Conservation (phyloP, 345 rosid genomes). For the Balakata baccata region DNA sequence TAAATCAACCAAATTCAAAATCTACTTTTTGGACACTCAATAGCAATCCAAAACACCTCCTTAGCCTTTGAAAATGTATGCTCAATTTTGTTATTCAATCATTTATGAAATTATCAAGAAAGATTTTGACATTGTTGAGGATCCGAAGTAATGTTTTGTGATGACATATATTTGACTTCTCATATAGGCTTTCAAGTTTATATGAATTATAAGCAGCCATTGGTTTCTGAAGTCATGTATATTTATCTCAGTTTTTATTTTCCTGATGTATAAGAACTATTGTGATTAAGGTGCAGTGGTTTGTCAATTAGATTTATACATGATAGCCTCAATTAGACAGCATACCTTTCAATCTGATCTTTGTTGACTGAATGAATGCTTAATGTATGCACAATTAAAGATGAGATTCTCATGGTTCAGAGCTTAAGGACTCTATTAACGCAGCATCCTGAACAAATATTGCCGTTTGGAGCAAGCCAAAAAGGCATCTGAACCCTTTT, state of each 20-base stretch:
- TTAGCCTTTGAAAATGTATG: not conserved
- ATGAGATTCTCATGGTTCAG: not conserved
- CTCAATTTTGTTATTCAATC: not conserved
- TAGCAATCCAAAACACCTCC: too few species aligned
- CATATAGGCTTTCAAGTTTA: not conserved
- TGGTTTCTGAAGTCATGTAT: not conserved
- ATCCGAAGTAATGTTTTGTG: not conserved
- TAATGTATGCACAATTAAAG: not conserved
- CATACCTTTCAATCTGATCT: not conserved
- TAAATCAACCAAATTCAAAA: too few species aligned
- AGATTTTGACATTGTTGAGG: not conserved
- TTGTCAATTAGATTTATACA: not conserved
- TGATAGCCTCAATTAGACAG: not conserved
- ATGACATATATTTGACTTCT: not conserved
- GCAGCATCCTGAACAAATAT: not conserved
- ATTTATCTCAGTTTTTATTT: not conserved
- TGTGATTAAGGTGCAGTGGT: not conserved
- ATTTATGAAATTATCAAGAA: not conserved
- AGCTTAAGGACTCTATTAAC: not conserved
- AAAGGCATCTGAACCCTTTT: too few species aligned
- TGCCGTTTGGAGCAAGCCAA: too few species aligned
- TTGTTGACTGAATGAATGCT: not conserved
- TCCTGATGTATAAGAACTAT: not conserved
- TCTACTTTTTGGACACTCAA: too few species aligned
- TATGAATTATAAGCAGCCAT: constrained; percentile 4